Base-by-base conservation (phyloP, 306 rosid genomes). In the Acacia confusa region DNA sequence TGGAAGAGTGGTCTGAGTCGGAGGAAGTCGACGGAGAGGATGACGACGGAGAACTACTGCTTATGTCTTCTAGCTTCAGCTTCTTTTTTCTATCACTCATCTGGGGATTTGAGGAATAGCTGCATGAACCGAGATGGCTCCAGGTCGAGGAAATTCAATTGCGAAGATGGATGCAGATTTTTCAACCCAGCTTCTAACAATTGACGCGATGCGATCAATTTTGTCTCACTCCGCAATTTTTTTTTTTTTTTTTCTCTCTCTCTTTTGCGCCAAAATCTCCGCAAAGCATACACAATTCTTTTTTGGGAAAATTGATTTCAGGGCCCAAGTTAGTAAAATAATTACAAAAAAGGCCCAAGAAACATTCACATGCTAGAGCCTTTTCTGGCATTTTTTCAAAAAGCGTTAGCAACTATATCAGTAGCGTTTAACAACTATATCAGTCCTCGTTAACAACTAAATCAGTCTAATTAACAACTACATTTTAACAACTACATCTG, bases 81-180 rank as follows among this genome's bases (percentile, higher is more conserved):
- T 84, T 85, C 85, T 83, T 91, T n/a, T 83, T 84, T 53, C 76
- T 74, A 70, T 88, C 87, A 0, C 92, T 94, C 97, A 69, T 69
- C 9, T 66, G 45, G 45, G 25, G 71, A 92, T 89, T 30, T 34
- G 70, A 4, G 20, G 32, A 16, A 79, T 70, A 47, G 30, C 17
- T 50, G 45, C 63, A 30, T 25, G 14, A 30, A 2, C 0, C 17
- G 20, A 3, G 13, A 19, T 3, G 25, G 25, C 70, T 27, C 27
- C 20, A 16, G 32, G 76, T 15, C 2, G 28, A 22, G 64, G 64
- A 22, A 57, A 22, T 57, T 57, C 64, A n/a, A 45, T 8, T 45
- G 76, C 60, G 11, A 71, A 45, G 13, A 11, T 15, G 24, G 15
- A 25, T 27, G 8, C 24, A 30, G 43, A 16, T 15, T 20, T 14